These are phyloP conservation scores for Globisporangium splendens DNA, from an alignment of 352 stramenopile species.

Conservation along the genomic window DNA sequence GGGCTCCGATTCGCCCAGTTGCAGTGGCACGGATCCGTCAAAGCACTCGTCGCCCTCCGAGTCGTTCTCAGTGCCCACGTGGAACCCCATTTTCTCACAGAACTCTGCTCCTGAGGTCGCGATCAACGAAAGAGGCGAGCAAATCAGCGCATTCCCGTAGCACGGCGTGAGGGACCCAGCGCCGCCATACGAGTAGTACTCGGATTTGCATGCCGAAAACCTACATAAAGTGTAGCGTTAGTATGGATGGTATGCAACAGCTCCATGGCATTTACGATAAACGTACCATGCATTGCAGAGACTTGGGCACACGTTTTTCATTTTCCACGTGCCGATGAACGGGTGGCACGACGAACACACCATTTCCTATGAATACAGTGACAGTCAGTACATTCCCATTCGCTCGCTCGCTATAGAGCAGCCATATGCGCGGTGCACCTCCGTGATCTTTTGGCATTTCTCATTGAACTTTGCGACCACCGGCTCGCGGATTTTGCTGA, in stretches of 20 bases:
- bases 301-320: slow-evolving; percentile 71
- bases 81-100: slow-evolving; percentile 77
- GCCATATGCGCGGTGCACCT: slow-evolving; percentile 18
- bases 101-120: slow-evolving; percentile 53
- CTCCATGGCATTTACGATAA: not conserved
- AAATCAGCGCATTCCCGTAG: slow-evolving; percentile 82
- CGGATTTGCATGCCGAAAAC: slow-evolving; percentile 57
- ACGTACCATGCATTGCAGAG: slow-evolving; percentile 72
- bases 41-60: slow-evolving; percentile 78
- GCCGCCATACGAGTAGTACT: slow-evolving; percentile 72
- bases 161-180: slow-evolving; percentile 61
- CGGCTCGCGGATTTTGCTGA: slow-evolving; percentile 75
- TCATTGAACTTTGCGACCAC: slow-evolving; percentile 72
- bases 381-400: no score
- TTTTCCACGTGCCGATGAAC: slow-evolving; percentile 68
- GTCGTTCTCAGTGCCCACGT: slow-evolving; percentile 61
- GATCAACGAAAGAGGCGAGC: slow-evolving; percentile 65
- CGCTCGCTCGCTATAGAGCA: not conserved
- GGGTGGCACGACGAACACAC: slow-evolving; percentile 77
- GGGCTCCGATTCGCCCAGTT: slow-evolving; percentile 49
- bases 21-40: slow-evolving; percentile 66
- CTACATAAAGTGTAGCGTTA: slow-evolving; percentile 1
- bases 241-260: not conserved
- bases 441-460: slow-evolving; percentile 58
- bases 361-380: slow-evolving; percentile 47